Evolutionary conservation across 2,329 filamentous ascomycete genomes (phyloP), one percentile per base, ranked within the genome.

Genomic region (Huntiella bhutanensis): DNA sequence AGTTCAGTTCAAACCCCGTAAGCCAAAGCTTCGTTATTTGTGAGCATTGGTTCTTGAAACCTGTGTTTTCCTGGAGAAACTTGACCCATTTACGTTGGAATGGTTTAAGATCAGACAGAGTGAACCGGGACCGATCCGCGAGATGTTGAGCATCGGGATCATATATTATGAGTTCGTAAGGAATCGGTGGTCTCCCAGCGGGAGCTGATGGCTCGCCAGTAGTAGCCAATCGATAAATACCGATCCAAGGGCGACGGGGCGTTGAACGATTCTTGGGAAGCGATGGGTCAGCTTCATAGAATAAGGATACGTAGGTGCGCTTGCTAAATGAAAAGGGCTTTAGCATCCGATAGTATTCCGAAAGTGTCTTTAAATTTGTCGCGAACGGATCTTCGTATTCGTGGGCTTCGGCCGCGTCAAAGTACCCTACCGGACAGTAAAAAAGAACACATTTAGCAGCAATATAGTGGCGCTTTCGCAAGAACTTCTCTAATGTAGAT

Each of bases 141-240:
- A 52, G 49, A 5, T 58, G 55, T 19, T 54, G 58, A 1, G 55
- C 51, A 1, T 49, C 52, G 5, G 60, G 48, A 51, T 76, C 73
- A 71, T 71, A 75, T 35, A 77, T 69, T 4, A 76, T 58, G 10
- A 77, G 52, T 52, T 76, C 71, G 2, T 62, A 60, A 2, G 45
- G 43, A 0, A 54, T 59, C 65, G 1, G 55, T 52, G 16, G 46
- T 55, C 1, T 6, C 11, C 15, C 13, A 3, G 33, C 13, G 5
- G 38, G 16, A 11, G 12, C 15, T 13, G 40, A 11, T 22, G 39
- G 41, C n/a, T 22, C 8, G 47, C 66, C 60, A 1, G 61, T 57
- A n/a, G 66, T 57, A 4, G 58, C 53, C 0, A 67, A 64, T 8
- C 72, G 64, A 48, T 65, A 64, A 11, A 71, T 53, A 0, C 59